phyloP scores from a whole-genome alignment of 805 yeast species.

The Saturnispora halmiae region DNA sequence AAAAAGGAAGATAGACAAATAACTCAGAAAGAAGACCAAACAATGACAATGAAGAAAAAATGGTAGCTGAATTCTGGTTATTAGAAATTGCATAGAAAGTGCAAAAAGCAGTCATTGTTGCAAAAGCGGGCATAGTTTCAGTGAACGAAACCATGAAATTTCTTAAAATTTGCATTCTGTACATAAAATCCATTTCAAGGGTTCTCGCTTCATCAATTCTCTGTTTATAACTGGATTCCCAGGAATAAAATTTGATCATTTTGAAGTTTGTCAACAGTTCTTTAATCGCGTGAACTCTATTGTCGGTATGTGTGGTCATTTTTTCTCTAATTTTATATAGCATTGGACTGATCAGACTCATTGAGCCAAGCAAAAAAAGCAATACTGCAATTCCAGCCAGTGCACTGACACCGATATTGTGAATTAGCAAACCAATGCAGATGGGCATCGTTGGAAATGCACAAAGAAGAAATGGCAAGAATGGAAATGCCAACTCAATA shows the following conservation, averaged over 20 bases:
- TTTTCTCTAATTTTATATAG: slow-evolving; percentile 45
- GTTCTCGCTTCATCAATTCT: slow-evolving; percentile 46
- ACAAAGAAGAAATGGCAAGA: slow-evolving; percentile 53
- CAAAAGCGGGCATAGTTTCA: slow-evolving; percentile 48
- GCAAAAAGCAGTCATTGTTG: slow-evolving; percentile 53
- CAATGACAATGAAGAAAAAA: slow-evolving; percentile 61
- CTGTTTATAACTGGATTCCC: slow-evolving; percentile 73
- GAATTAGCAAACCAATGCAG: slow-evolving; percentile 52
- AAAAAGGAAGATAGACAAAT: slow-evolving; percentile 59
- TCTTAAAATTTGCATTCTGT: slow-evolving; percentile 54
- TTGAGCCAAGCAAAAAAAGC: slow-evolving; percentile 36
- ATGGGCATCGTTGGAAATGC: slow-evolving; percentile 56
- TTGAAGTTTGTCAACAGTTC: slow-evolving; percentile 73
- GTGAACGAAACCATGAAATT: slow-evolving; percentile 50
- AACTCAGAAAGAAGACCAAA: slow-evolving; percentile 53
- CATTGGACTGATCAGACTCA: slow-evolving; percentile 37
- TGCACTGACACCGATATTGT: slow-evolving; percentile 63
- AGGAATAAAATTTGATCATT: slow-evolving; percentile 74
- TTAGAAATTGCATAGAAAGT: slow-evolving; percentile 30
- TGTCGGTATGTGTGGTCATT: slow-evolving; percentile 60
- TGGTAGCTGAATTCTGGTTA: slow-evolving; percentile 43
- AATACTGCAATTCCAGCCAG: slow-evolving; percentile 58
- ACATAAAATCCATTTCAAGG: slow-evolving; percentile 50
- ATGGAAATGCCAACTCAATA: slow-evolving; percentile 63
- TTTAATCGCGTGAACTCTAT: slow-evolving; percentile 63